Percentiles rank a stretch among this genome's conserved stretches.
Conservation (phyloP, 768 basidiomycete species). For the Mycena alexandri region DNA sequence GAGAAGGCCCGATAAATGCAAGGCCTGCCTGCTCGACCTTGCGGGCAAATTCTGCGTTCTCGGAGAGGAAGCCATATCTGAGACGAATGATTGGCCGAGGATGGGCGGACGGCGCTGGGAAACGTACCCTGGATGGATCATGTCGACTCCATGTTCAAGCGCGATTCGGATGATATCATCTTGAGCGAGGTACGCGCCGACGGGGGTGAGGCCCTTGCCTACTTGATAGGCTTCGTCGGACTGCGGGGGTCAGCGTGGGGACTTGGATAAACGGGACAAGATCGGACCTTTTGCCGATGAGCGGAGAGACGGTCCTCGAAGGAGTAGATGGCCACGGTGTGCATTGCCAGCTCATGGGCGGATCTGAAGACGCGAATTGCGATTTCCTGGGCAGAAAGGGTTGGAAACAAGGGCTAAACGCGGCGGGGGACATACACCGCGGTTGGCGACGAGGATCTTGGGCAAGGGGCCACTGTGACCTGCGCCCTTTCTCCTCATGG, state of each 20-base stretch:
- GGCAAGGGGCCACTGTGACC: slow-evolving; percentile 92
- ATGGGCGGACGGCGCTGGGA: not conserved
- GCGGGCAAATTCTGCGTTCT: slow-evolving; percentile 96
- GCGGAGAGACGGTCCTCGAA: slow-evolving; percentile 96
- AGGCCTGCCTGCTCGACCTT: slow-evolving; percentile 99
- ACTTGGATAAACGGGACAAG: not conserved
- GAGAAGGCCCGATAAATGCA: slow-evolving; percentile 95
- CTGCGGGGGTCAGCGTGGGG: slow-evolving; percentile 54
- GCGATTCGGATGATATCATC: slow-evolving; percentile 97
- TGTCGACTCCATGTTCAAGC: slow-evolving; percentile 98
- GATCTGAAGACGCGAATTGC: slow-evolving; percentile 99
- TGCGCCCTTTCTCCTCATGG: slow-evolving; percentile 90
- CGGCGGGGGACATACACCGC: slow-evolving; percentile 71
- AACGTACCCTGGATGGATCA: slow-evolving; percentile 97
- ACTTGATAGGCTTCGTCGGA: slow-evolving; percentile 99
- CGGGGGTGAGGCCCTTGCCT: slow-evolving; percentile 95
- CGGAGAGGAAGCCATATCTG: slow-evolving; percentile 97
- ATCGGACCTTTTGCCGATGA: slow-evolving; percentile 91
- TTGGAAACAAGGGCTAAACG: slow-evolving; percentile 23
- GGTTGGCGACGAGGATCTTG: slow-evolving; percentile 93
- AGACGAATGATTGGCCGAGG: slow-evolving; percentile 9
- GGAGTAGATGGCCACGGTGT: slow-evolving; percentile 98
- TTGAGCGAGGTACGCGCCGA: slow-evolving; percentile 96
- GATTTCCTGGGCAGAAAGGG: slow-evolving; percentile 79
- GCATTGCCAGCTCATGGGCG: slow-evolving; percentile 98